phyloP scores from a whole-genome alignment of 352 stramenopile species.

The Pythium coloratum region DNA sequence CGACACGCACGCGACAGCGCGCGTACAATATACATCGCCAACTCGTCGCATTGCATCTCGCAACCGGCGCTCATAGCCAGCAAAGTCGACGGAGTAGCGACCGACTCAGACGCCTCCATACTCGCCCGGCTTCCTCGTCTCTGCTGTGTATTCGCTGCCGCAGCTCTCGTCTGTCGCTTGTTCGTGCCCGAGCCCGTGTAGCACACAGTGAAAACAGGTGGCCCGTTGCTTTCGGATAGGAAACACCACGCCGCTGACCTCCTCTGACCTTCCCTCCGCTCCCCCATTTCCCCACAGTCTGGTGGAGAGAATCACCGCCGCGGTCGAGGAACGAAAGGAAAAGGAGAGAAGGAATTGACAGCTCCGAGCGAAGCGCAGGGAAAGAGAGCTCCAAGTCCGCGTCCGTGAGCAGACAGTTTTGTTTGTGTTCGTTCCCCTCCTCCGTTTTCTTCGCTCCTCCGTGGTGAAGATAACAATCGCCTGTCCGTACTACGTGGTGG shows the following conservation, averaged over 20 bases:
- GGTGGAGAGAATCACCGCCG: not conserved
- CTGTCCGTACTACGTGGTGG: not conserved
- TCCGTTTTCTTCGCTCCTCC: not conserved
- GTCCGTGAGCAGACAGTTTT: not conserved
- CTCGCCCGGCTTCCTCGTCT: not conserved
- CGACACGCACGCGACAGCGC: slow-evolving; percentile 3
- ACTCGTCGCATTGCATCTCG: slow-evolving; percentile 1
- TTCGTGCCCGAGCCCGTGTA: not conserved
- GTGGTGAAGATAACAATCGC: not conserved
- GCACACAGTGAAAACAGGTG: slow-evolving; percentile 11
- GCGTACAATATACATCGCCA: not conserved
- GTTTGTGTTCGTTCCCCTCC: not conserved
- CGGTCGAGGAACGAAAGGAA: not conserved
- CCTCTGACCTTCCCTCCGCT: not conserved
- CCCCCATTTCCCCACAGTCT: not conserved
- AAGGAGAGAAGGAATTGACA: not conserved
- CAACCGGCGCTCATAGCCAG: not conserved
- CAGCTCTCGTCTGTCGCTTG: slow-evolving; percentile 7
- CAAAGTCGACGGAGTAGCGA: not conserved
- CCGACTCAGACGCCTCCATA: not conserved
- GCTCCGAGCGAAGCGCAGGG: not conserved
- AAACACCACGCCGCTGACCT: not conserved
- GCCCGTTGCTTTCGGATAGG: slow-evolving; percentile 7
- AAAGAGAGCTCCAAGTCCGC: not conserved
- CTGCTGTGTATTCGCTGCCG: not conserved